A percentile compares a stretch with the other conserved stretches of the same genome.
These are phyloP conservation scores for Phoenix dactylifera DNA, from an alignment of 176 grass and related monocot genomes.

Conservation along the genomic window DNA sequence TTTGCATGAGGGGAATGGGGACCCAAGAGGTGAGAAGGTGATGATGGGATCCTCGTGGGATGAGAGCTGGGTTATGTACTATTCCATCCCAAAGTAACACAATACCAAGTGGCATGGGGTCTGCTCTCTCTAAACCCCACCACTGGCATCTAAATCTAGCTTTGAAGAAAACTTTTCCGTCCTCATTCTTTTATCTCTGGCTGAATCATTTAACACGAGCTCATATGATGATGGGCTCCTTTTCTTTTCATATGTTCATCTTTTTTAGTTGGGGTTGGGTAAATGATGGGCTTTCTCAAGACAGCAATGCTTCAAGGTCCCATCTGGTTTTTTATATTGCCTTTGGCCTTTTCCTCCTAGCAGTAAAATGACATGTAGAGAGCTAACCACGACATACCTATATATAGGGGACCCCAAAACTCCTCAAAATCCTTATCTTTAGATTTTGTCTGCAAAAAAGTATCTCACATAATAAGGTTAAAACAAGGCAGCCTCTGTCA, in stretches of 20 bases:
- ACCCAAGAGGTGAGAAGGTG: neutral
- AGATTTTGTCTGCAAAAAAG: constrained; percentile 7
- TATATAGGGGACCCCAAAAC: constrained; percentile 6
- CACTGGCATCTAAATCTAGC: neutral
- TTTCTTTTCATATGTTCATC: neutral
- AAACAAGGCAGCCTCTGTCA: constrained; percentile 33
- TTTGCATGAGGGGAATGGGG: neutral
- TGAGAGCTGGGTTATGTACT: constrained; percentile 13
- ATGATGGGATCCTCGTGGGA: neutral
- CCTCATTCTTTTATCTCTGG: no score
- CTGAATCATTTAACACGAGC: no score
- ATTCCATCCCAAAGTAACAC: constrained; percentile 27
- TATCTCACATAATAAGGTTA: neutral
- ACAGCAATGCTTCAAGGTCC: constrained; percentile 56
- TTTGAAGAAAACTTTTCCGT: no score
- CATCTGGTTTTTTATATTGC: constrained; percentile 43
- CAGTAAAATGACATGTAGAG: constrained; percentile 14
- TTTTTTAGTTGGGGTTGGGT: constrained; percentile 50
- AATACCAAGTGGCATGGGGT: neutral
- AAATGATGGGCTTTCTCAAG: constrained; percentile 45
- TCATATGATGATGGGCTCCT: no score
- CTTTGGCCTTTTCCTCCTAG: constrained; percentile 22
- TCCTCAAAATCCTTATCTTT: constrained; percentile 15
- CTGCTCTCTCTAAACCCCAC: constrained; percentile 7
- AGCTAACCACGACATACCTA: constrained; percentile 19